These are phyloP conservation scores for Meripilus lineatus DNA, from an alignment of 1,284 basidiomycete genomes.

Conservation along the genomic window DNA sequence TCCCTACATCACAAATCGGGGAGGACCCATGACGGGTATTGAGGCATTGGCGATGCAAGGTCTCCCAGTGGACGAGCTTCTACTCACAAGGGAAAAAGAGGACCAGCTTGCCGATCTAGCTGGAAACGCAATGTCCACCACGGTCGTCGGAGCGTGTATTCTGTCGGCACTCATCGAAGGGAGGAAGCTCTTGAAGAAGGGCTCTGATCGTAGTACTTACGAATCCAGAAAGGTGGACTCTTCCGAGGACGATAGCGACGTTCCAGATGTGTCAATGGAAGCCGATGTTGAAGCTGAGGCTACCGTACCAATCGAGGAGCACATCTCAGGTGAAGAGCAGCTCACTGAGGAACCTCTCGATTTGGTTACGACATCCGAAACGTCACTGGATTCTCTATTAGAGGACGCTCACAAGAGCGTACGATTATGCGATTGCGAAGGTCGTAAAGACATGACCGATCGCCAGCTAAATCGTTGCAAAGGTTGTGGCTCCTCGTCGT, in stretches of 20 bases:
- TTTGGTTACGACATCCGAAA: conserved; percentile 50
- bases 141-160: conserved; percentile 90
- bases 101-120: conserved; percentile 94
- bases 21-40: conserved; percentile 92
- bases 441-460: conserved; percentile 72
- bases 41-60: conserved; percentile 94
- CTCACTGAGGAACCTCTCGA: conserved; percentile 63
- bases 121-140: conserved; percentile 96
- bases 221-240: conserved; percentile 48
- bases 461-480: conserved; percentile 67
- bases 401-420: conserved; percentile 64
- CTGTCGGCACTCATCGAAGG: conserved; percentile 75
- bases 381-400: conserved; percentile 56
- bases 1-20: conserved; percentile 92
- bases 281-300: conserved; percentile 20
- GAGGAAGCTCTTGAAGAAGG: conserved; percentile 58
- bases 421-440: conserved; percentile 87
- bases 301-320: conserved; percentile 36
- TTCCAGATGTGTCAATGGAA: conserved; percentile 26
- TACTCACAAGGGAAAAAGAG: conserved; percentile 89
- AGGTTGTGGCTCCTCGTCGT: conserved; percentile 79
- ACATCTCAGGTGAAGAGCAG: conserved; percentile 67
- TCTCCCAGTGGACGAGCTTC: conserved; percentile 85
- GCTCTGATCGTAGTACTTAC: conserved; percentile 57
- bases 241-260: conserved; percentile 28